Base-by-base conservation (phyloP, 1,284 basidiomycete species). In the Boletellus sp. region DNA sequence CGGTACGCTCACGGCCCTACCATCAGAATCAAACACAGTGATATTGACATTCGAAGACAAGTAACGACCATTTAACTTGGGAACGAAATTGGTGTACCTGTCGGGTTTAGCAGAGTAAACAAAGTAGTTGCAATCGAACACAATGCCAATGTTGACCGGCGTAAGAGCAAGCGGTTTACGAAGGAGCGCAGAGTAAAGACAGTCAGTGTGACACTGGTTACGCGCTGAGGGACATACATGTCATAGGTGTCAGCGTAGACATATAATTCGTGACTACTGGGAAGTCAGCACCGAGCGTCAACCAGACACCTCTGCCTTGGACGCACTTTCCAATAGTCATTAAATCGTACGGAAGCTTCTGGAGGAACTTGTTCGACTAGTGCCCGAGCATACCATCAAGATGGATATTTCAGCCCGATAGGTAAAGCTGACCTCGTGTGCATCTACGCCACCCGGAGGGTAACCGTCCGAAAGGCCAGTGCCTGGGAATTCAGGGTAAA, bases 41-140 rank as follows among this genome's bases (percentile, higher is more conserved):
- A 94, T 91, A 65, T 93, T 91, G 38, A 80, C 87, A 60, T 93
- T 94, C 4, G 85, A 89, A 0, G 89, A 83, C 36, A 94, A 71
- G 60, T 91, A 92, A 36, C 87, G 78, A 9, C 88, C 88, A 2
- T 77, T 73, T 67, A 85, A 74, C 43, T 77, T 70, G 2, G 88
- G 88, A 4, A 73, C 84, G 59, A 89, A 90, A 64, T 89, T 86
- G 46, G 79, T 72, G 66, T 88, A 67, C 80, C 67, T 84, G 54
- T 55, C 19, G 6, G 14, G 27, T 29, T 29, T 29, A 29, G 13
- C n/a, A 7, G 13, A 7, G 27, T n/a, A 6, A n/a, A 29, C n/a
- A 14, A 29, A 29, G 27, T 13, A n/a, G n/a, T n/a, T n/a, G n/a
- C n/a, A 5, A 29, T 29, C 2, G 10, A 13, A 14, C 27, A 14